phyloP scores from a whole-genome alignment of 768 basidiomycete species.

The Gymnopilus junonius region DNA sequence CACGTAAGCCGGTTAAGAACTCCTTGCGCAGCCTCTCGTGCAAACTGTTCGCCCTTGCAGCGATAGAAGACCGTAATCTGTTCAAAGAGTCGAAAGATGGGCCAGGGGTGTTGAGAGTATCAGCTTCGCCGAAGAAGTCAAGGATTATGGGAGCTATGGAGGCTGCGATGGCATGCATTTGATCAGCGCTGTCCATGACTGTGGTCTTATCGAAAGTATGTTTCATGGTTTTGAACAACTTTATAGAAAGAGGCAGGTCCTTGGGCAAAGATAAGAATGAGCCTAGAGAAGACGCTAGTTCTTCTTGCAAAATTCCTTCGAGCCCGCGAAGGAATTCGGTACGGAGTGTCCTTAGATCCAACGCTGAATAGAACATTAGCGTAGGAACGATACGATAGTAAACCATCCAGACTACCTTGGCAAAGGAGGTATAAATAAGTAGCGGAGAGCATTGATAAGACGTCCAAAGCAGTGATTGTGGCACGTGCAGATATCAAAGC shows the following conservation, averaged over 20 bases:
- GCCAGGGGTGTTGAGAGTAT: constrained; percentile 32
- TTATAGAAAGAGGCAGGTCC: constrained; percentile 33
- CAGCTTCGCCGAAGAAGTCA: constrained; percentile 46
- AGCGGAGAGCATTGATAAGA: constrained; percentile 69
- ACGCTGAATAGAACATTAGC: constrained; percentile 41
- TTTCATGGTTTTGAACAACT: constrained; percentile 46
- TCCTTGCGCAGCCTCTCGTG: constrained; percentile 54
- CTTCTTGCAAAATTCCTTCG: constrained; percentile 49
- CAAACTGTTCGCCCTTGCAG: constrained; percentile 47
- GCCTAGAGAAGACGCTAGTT: constrained; percentile 50
- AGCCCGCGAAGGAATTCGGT: constrained; percentile 57
- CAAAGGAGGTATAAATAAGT: constrained; percentile 75
- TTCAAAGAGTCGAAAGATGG: constrained; percentile 40
- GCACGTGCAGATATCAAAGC: constrained; percentile 79
- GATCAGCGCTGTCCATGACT: constrained; percentile 68
- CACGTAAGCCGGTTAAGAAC: constrained; percentile 61
- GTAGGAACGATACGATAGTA: constrained; percentile 2
- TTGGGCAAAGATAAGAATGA: constrained; percentile 35
- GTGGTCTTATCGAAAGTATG: constrained; percentile 68
- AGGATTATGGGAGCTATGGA: constrained; percentile 56
- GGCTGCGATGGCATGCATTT: constrained; percentile 68
- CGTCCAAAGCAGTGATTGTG: constrained; percentile 71
- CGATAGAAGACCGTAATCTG: constrained; percentile 55
- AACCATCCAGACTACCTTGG: constrained; percentile 47
- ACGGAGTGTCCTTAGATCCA: constrained; percentile 80